phyloP scores from a whole-genome alignment of 768 basidiomycete genomes.

The Phaeotremella skinneri region DNA sequence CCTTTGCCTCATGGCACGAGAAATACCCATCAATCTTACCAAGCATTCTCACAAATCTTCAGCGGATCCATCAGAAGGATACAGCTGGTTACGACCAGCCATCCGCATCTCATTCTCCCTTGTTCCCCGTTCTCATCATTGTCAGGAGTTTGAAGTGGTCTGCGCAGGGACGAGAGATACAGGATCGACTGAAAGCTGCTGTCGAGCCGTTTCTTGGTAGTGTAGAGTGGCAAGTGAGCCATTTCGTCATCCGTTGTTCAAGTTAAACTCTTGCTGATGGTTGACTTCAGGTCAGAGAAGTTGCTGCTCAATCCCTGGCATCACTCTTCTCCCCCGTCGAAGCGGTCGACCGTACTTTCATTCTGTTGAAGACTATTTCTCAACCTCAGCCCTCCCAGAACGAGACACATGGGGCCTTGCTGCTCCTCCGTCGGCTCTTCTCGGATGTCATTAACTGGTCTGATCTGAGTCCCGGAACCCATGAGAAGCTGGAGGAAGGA shows the following conservation, averaged over 20 bases:
- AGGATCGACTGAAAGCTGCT: constrained; percentile 15
- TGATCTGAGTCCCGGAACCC: neutral
- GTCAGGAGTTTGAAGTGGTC: constrained; percentile 38
- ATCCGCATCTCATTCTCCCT: constrained; percentile 24
- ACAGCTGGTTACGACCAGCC: neutral
- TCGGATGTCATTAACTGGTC: constrained; percentile 23
- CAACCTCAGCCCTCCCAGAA: neutral
- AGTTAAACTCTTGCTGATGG: neutral
- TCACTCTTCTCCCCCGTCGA: constrained; percentile 27
- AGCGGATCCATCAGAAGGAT: neutral
- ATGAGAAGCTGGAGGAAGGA: neutral
- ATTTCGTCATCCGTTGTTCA: neutral
- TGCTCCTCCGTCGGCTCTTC: constrained; percentile 15
- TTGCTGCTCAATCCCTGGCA: constrained; percentile 42
- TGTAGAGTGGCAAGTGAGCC: constrained; percentile 36
- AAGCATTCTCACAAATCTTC: constrained; percentile 21
- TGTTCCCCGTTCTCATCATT: constrained; percentile 46
- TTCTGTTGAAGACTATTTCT: neutral
- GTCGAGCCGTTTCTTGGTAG: constrained; percentile 28
- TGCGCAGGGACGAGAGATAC: constrained; percentile 13
- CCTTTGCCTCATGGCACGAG: constrained; percentile 35
- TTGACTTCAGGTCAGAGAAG: constrained; percentile 33
- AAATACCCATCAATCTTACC: constrained; percentile 40
- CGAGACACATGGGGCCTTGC: constrained; percentile 17
- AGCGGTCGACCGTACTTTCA: constrained; percentile 8